phyloP scores from a whole-genome alignment of 2,329 filamentous ascomycete genomes.

The Alternaria consortialis region DNA sequence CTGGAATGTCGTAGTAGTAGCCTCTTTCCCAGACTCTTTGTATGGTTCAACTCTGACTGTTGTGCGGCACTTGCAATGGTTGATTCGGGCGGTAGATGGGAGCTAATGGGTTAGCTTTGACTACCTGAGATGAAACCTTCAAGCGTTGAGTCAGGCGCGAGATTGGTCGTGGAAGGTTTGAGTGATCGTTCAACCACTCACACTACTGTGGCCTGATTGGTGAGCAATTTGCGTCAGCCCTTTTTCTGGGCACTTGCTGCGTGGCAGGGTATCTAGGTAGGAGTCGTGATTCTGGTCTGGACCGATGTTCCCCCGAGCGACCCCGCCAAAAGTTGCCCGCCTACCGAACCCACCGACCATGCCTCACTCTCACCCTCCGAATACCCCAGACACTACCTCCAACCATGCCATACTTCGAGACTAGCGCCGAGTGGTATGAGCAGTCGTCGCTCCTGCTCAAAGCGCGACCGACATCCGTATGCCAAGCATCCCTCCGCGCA shows the following conservation, averaged over 20 bases:
- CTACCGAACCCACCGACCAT: conserved; percentile 10
- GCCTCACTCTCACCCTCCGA: conserved; percentile 16
- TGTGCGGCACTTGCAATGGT: too few relatives aligned
- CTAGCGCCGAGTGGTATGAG: conserved; percentile 89
- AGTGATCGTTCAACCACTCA: not conserved
- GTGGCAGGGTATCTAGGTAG: not conserved
- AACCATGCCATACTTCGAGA: conserved; percentile 79
- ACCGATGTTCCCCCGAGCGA: conserved; percentile 24
- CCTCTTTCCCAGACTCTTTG: too few relatives aligned
- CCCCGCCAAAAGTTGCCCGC: conserved; percentile 45
- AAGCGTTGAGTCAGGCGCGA: not conserved
- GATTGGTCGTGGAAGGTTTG: not conserved
- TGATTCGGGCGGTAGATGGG: not conserved
- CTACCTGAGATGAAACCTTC: too few relatives aligned
- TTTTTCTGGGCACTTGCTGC: not conserved
- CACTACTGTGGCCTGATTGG: not conserved
- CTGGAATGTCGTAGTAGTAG: too few relatives aligned
- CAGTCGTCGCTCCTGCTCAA: conserved; percentile 86
- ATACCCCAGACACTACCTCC: conserved; percentile 18
- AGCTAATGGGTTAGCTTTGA: not conserved
- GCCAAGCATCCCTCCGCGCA: conserved; percentile 42
- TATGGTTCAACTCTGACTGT: too few relatives aligned
- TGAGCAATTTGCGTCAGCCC: not conserved
- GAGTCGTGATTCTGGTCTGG: conserved; percentile 8
- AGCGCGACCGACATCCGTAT: conserved; percentile 83